Base-by-base conservation (phyloP, 1,139 yeast genomes). In the Debaryomyces robertsiae region DNA sequence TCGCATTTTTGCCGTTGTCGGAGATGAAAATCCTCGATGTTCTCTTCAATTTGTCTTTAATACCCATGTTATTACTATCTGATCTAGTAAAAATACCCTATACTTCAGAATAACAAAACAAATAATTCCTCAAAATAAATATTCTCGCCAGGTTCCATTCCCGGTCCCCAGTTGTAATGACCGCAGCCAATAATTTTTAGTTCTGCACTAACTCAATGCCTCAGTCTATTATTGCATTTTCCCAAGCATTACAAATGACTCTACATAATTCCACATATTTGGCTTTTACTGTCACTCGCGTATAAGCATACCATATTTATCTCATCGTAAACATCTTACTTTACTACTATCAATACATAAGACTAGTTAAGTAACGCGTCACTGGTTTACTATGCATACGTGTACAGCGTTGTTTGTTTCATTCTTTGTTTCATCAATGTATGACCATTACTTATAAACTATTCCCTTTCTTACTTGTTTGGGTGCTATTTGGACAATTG, bases 31-130 rank as follows among this genome's bases (percentile, higher is more conserved):
- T 63, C 58, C 62, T 69, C 32, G 77, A 71, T 25, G 73, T 69
- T 66, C 77, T 69, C 59, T 66, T 71, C 46, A 71, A 68, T 54
- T 57, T 71, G 52, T 71, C 75, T 54, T 69, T 70, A 46, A 72
- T 65, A 49, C 75, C 73, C 77, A 72, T 71, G n/a, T n/a, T n/a
- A n/a, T n/a, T n/a, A n/a, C n/a, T n/a, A n/a, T n/a, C n/a, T n/a
- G n/a, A n/a, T n/a, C n/a, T n/a, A n/a, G n/a, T n/a, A n/a, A n/a
- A n/a, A n/a, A n/a, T n/a, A n/a, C n/a, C n/a, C n/a, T n/a, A n/a
- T n/a, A n/a, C n/a, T n/a, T n/a, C n/a, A n/a, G n/a, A n/a, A n/a
- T n/a, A n/a, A n/a, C n/a, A n/a, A n/a, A 19, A 19, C 7, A 19
- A 19, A 19, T 7, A 19, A 19, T n/a, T n/a, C 22, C 7, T 19